A percentile compares a stretch with the other conserved stretches of the same genome.
These are phyloP conservation scores for Solanum paucissectum DNA, from an alignment of 257 asterid genomes.

Conservation along the genomic window DNA sequence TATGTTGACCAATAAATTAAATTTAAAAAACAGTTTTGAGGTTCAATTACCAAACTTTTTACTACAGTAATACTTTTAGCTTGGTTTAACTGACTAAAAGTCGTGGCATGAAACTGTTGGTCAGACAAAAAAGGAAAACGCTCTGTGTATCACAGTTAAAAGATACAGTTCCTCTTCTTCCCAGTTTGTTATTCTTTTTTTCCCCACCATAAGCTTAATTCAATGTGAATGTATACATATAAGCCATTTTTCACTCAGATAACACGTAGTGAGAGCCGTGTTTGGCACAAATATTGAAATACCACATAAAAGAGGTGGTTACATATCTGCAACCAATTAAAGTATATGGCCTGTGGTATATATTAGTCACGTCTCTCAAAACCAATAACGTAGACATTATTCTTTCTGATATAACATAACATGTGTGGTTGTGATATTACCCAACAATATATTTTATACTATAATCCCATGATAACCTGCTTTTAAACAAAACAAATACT, in stretches of 20 bases:
- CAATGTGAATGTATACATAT: not conserved
- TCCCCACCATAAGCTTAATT: not conserved
- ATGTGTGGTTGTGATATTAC: not conserved
- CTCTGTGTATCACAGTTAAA: not conserved
- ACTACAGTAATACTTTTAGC: too few relatives aligned
- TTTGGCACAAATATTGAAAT: not conserved
- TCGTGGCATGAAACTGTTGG: not conserved
- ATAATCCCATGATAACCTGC: not conserved
- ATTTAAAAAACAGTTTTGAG: not conserved
- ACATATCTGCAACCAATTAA: not conserved
- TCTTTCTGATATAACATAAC: not conserved
- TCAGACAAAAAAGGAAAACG: not conserved
- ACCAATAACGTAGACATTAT: not conserved
- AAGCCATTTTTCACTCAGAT: not conserved
- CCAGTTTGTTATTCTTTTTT: not conserved
- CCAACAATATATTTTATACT: not conserved
- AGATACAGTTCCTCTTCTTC: too few relatives aligned
- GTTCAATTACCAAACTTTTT: not conserved
- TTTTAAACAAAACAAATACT: not conserved
- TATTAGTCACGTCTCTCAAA: not conserved
- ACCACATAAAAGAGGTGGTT: not conserved
- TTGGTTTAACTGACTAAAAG: not conserved
- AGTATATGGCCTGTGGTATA: not conserved
- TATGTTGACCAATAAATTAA: not conserved
- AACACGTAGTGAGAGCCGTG: not conserved